Evolutionary conservation across 2,329 filamentous ascomycete species (phyloP).

Genomic region (Pseudofabraea citricarpa): DNA sequence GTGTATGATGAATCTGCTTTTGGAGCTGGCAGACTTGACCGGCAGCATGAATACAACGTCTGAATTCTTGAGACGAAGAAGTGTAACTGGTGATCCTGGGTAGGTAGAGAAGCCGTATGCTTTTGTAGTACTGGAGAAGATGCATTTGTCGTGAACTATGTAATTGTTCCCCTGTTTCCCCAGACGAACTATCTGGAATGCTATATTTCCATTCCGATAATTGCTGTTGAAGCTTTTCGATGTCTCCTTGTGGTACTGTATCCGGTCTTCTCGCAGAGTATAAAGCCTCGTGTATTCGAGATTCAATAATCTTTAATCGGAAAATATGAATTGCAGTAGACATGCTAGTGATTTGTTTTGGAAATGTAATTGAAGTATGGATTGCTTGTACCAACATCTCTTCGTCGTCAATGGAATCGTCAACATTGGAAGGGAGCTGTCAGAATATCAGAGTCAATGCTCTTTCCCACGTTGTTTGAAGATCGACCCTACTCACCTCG

Average conservation of each 20-base stretch:
- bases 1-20: slow-evolving; percentile 32
- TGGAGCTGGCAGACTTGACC: slow-evolving; percentile 34
- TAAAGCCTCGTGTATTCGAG: slow-evolving; percentile 1
- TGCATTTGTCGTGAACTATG: not conserved
- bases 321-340: slow-evolving; percentile 1
- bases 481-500: slow-evolving; percentile 12
- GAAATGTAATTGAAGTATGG: not conserved
- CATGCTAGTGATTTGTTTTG: not conserved
- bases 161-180: not conserved
- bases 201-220: slow-evolving; percentile 2
- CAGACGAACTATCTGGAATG: slow-evolving; percentile 1
- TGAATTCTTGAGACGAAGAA: slow-evolving; percentile 38
- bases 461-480: not conserved
- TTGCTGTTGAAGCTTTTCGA: slow-evolving; percentile 1
- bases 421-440: not conserved
- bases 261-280: not conserved
- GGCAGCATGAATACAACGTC: slow-evolving; percentile 31
- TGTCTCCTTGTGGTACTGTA: not conserved
- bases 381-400: not conserved
- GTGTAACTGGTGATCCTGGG: slow-evolving; percentile 40
- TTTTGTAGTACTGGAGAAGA: slow-evolving; percentile 33
- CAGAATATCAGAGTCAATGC: no score
- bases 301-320: slow-evolving; percentile 3
- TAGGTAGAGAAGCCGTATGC: slow-evolving; percentile 40
- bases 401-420: not conserved